These are phyloP conservation scores for Aspergillus saccharolyticus DNA, from an alignment of 495 filamentous ascomycete species.

Conservation along the genomic window DNA sequence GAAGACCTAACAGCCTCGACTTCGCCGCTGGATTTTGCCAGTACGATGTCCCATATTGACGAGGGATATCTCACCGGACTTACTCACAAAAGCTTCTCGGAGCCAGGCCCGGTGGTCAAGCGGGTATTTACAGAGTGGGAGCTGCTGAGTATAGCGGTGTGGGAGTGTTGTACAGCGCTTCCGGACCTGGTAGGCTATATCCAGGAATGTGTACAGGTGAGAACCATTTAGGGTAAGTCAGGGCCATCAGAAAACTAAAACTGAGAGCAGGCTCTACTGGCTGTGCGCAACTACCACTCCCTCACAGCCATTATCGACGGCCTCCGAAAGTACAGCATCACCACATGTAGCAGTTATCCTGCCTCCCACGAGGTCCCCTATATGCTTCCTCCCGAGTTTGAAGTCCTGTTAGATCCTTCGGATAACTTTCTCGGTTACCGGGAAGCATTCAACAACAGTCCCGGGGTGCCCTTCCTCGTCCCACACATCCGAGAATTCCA, in stretches of 20 bases:
- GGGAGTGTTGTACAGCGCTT: constrained; percentile 40
- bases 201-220: constrained; percentile 34
- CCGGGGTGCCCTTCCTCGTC: constrained; percentile 38
- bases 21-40: constrained; percentile 30
- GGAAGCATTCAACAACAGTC: constrained; percentile 25
- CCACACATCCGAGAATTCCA: constrained; percentile 37
- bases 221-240: neutral
- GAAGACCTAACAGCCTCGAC: constrained; percentile 30
- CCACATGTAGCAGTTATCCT: constrained; percentile 11
- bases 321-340: constrained; percentile 30
- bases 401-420: constrained; percentile 23
- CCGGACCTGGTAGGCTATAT: constrained; percentile 30
- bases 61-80: constrained; percentile 27
- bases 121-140: constrained; percentile 27
- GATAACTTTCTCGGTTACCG: constrained; percentile 37
- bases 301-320: constrained; percentile 35
- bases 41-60: constrained; percentile 25
- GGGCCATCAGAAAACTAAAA: neutral
- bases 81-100: constrained; percentile 19
- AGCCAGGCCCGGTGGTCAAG: constrained; percentile 16
- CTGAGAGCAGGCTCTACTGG: constrained; percentile 23
- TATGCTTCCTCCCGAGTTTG: constrained; percentile 22
- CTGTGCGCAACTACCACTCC: constrained; percentile 31
- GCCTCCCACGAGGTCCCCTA: constrained; percentile 19
- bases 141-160: constrained; percentile 28